Conservation (phyloP, 2,329 filamentous ascomycete species). For the Monosporascus ibericus region DNA sequence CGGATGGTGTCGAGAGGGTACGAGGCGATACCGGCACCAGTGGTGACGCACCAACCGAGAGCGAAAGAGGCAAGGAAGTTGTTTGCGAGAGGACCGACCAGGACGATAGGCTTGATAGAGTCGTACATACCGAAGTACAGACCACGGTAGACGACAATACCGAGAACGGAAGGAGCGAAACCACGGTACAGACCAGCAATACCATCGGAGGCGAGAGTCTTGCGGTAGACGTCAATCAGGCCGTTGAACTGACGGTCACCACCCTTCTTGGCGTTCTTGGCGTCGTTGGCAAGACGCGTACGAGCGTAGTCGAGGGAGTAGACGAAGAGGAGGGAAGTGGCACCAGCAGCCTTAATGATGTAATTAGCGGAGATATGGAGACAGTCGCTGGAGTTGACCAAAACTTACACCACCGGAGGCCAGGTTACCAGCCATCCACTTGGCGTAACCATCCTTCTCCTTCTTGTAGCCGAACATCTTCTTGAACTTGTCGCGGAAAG, state of each 20-base stretch:
- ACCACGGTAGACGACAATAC: slow-evolving; percentile 99
- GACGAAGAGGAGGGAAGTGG: slow-evolving; percentile 99
- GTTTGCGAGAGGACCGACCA: slow-evolving; percentile 84
- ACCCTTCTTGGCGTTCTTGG: slow-evolving; percentile 95
- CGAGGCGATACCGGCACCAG: slow-evolving; percentile 99
- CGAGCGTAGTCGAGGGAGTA: slow-evolving; percentile 99
- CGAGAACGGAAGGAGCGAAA: slow-evolving; percentile 98
- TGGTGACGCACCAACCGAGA: slow-evolving; percentile 99
- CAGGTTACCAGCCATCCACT: slow-evolving; percentile 99
- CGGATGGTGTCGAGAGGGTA: slow-evolving; percentile 99
- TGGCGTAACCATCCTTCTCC: slow-evolving; percentile 94
- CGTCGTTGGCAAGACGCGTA: slow-evolving; percentile 99
- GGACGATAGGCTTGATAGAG: slow-evolving; percentile 98
- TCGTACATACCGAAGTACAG: slow-evolving; percentile 99
- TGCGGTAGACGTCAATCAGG: slow-evolving; percentile 98
- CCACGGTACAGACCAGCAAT: slow-evolving; percentile 99
- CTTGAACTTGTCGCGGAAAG: slow-evolving; percentile 99
- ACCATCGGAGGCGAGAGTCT: slow-evolving; percentile 98
- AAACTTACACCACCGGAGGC: slow-evolving; percentile 95
- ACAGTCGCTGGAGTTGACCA: not conserved
- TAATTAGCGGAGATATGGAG: slow-evolving; percentile 1
- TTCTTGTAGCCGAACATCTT: slow-evolving; percentile 99
- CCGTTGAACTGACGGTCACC: slow-evolving; percentile 99
- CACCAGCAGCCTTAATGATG: slow-evolving; percentile 75
- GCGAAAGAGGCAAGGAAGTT: slow-evolving; percentile 99